These are phyloP conservation scores for Xylaria arbuscula DNA, from an alignment of 2,329 filamentous ascomycete species.

Conservation along the genomic window DNA sequence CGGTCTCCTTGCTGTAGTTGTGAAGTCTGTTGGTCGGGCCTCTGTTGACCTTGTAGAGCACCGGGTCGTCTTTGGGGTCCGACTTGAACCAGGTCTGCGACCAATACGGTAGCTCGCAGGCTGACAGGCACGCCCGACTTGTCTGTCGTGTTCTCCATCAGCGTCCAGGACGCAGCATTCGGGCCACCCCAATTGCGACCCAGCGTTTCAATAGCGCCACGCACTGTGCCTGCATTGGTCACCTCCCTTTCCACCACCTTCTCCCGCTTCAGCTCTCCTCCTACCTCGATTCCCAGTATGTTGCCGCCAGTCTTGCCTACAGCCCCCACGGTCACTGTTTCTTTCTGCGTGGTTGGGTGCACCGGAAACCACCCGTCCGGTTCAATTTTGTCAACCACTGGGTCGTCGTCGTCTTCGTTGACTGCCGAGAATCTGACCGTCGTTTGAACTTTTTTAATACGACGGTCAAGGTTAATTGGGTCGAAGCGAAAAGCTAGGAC, in stretches of 20 bases:
- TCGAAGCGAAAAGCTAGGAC: no score
- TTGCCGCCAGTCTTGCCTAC: neutral
- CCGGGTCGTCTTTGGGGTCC: conserved; percentile 11
- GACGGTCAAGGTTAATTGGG: no score
- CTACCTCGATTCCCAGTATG: neutral
- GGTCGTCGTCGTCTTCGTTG: no score
- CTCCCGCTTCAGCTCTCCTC: neutral
- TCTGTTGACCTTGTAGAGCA: conserved; percentile 13
- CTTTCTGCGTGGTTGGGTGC: no score
- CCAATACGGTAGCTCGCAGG: conserved; percentile 4
- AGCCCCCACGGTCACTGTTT: no score
- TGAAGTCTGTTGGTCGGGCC: neutral
- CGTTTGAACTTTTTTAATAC: no score
- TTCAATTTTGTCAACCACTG: no score
- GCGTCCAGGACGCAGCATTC: conserved; percentile 14
- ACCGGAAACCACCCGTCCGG: no score
- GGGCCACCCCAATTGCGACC: conserved; percentile 4
- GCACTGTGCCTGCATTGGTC: neutral
- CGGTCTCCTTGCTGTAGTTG: neutral
- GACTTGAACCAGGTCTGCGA: conserved; percentile 23
- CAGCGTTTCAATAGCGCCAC: conserved; percentile 9
- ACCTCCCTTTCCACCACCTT: neutral
- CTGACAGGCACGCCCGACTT: conserved; percentile 6
- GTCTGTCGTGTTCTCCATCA: conserved; percentile 17
- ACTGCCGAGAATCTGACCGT: no score